Percentiles rank a stretch among this genome's conserved stretches.
Evolutionary conservation across 345 rosid genomes (phyloP).

Genomic region (Lepidium sativum): DNA sequence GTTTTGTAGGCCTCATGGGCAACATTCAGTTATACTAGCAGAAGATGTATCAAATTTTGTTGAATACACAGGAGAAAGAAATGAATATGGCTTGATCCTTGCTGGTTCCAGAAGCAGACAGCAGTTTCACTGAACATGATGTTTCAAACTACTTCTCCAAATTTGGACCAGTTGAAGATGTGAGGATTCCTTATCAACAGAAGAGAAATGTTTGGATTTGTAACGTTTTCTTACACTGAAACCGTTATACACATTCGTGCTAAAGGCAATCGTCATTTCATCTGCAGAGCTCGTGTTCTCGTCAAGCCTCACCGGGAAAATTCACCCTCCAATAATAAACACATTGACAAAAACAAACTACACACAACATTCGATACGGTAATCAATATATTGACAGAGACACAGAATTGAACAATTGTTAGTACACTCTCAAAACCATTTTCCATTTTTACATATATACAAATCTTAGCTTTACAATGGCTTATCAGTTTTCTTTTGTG

Average conservation of each 20-base stretch:
- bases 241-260: conserved; percentile 61
- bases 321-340: conserved; percentile 52
- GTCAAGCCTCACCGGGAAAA: conserved; percentile 95
- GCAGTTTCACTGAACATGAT: conserved; percentile 72
- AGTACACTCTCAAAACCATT: neutral
- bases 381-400: conserved; percentile 46
- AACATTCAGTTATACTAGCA: conserved; percentile 72
- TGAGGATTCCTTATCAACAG: conserved; percentile 89
- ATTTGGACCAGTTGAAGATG: conserved; percentile 87
- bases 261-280: conserved; percentile 88
- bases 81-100: conserved; percentile 48
- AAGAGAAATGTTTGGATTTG: conserved; percentile 95
- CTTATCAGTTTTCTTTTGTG: neutral
- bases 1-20: conserved; percentile 72
- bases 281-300: conserved; percentile 81
- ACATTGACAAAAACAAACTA: conserved; percentile 46
- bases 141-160: conserved; percentile 80
- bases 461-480: neutral
- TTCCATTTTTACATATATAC: neutral
- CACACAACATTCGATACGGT: conserved; percentile 33
- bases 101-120: conserved; percentile 70
- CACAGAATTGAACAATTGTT: conserved; percentile 47
- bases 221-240: conserved; percentile 59
- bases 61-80: conserved; percentile 47
- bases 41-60: conserved; percentile 65